Base-by-base conservation (phyloP, 2,329 filamentous ascomycete genomes). In the Dothideomycetes sp. region DNA sequence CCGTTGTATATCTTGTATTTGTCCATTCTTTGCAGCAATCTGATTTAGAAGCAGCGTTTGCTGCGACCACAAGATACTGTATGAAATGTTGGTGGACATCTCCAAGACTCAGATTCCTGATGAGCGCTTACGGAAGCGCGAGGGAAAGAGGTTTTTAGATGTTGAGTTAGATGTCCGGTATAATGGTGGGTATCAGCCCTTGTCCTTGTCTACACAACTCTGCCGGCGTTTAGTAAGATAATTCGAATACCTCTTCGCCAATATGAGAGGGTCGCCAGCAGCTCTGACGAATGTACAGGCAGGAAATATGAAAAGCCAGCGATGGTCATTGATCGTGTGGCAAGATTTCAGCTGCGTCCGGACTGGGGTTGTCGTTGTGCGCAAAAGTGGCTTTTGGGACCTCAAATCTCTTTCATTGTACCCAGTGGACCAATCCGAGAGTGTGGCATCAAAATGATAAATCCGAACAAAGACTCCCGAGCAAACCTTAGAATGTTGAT, bases 11-110 rank as follows among this genome's bases (percentile, higher is more conserved):
- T 35, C 33, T 22, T 16, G n/a, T 2, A 18, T 31, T 8, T 36
- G 32, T 18, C 32, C 11, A 5, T 18, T 40, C n/a, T 35, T 32
- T 9, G n/a, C 5, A 9, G 31, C 38, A 14, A 40, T 31, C 27
- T 40, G 32, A 24, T 14, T 35, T 14, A 40, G 31, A 27, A 40
- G 38, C 10, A 22, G 27, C n/a, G 27, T 36, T 19, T 40, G 38
- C 17, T 40, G 38, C 10, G 16, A 18, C 38, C 38, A 40, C 10
- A 40, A 33, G 2, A 19, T 9, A 18, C 31, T 14, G 11, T 40
- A 40, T n/a, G 38, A 3, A 10, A 2, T 12, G 10, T 4, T 5
- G n/a, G 14, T n/a, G 5, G 5, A 31, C 8, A 12, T 17, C 5
- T 5, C n/a, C 14, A 5, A 9, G 14, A 14, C 14, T 5, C 8